Base-by-base conservation (phyloP, 768 basidiomycete species). In the Multifurca ochricompacta region DNA sequence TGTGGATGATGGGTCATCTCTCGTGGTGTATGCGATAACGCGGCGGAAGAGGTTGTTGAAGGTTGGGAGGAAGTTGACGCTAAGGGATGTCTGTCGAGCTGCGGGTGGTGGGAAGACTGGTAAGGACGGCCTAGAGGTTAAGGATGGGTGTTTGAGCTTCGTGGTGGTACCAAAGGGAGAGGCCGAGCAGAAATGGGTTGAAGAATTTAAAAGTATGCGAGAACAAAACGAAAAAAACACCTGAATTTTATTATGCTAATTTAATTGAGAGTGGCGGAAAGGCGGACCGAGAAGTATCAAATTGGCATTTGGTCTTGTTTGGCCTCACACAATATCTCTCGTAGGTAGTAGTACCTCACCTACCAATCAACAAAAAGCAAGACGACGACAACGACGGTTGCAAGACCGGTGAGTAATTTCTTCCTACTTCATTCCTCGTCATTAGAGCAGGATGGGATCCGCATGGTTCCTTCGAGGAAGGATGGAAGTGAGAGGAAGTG, bases 11-110 rank as follows among this genome's bases (percentile, higher is more conserved):
- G 77, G 72, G 1, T 77, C 80, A 48, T n/a, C n/a, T n/a, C 71
- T 97, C 14, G 80, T 83, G 2, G 74, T 96, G 5, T 98, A 96
- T 69, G 89, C 88, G 31, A 83, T 84, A 64, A 97, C 94, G 10
- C 71, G 73, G 56, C 69, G 77, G 54, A 85, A 79, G 64, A 77
- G 91, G 35, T 68, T 98, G 42, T 72, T 99, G 54, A 99, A 94
- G 70, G 81, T 95, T 4, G 95, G 94, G 13, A 89, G 85, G 71
- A 91, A 87, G 67, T 85, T 95, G 81, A 86, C 85, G 10, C 71
- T 98, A 54, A 70, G 76, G 42, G 88, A 93, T 63, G 84, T 95
- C 3, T 84, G 83, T 61, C 70, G 69, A 9, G 81, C 78, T 3
- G 78, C 85, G 1, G 78, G 77, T 59, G 78, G 76, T 60, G 80